Evolutionary conservation across 331 rosid genomes (phyloP), one percentile per base, ranked within the genome.

Genomic region (Pyracantha coccinea): DNA sequence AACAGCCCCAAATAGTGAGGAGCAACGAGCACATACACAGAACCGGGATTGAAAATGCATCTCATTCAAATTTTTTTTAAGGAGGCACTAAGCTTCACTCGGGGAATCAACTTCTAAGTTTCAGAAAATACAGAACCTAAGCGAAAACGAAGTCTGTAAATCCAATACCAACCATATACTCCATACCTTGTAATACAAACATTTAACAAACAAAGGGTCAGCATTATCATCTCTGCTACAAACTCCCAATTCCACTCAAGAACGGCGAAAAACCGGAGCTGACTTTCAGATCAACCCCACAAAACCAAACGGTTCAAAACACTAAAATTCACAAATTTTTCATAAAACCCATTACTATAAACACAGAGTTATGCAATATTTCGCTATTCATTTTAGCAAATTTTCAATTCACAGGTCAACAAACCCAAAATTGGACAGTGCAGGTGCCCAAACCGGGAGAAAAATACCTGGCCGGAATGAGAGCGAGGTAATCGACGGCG

Each of bases 401-500:
- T 27, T 27, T 32, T 8, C 44, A 31, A 31, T 64, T 19, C 50
- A 66, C 27, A 66, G 33, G 52, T 20, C 27, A 33, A 33, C 70
- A 21, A 57, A 55, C 19, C 33, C 70, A 33, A 59, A 32, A 11
- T 16, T 10, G 50, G 6, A 33, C 25, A 0, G 38, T 45, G 4
- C 19, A 44, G 15, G 47, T 41, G 12, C 47, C 14, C 57, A 23
- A 8, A 23, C 19, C 35, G 16, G 45, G 72, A 24, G 14, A 24
- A 7, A 16, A 4, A 16, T 17, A 89, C 98, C 91, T 88, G 83
- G 98, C 93, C 69, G 97, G 97, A 84, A 93, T 91, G 80, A 93
- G 98, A 27, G 98, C 96, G 31, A 93, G 86, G 75, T 91, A 93
- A 67, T 75, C 8, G 69, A 88, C 65, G 52, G 88, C 84, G 11